Conservation (phyloP, 2,329 filamentous ascomycete genomes). For the Pyrenophora graminea region DNA sequence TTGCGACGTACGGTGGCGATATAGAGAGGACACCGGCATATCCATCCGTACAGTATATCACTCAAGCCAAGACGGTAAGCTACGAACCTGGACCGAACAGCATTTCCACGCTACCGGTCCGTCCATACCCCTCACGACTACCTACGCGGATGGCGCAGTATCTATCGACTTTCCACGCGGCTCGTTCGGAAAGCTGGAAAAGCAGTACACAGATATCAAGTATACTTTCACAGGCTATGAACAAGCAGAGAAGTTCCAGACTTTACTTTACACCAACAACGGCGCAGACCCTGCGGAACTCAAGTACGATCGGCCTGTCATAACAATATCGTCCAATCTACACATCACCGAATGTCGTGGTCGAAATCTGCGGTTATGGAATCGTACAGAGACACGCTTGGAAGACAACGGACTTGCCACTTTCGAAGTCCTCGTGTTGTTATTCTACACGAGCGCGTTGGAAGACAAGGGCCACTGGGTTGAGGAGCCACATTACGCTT, state of each 20-base stretch:
- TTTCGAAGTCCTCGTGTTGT: constrained; percentile 28
- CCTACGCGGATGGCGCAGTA: constrained; percentile 29
- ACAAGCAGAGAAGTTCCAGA: constrained; percentile 31
- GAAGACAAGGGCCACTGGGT: constrained; percentile 41
- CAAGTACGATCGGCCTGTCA: constrained; percentile 32
- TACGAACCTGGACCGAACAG: constrained; percentile 30
- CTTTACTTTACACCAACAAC: constrained; percentile 42
- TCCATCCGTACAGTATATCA: constrained; percentile 30
- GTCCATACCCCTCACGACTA: constrained; percentile 38
- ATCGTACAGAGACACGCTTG: constrained; percentile 24
- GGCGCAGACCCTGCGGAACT: constrained; percentile 31
- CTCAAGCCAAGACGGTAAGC: constrained; percentile 25
- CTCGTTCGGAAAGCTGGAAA: constrained; percentile 34
- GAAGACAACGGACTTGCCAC: constrained; percentile 17
- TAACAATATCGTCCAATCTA: constrained; percentile 32
- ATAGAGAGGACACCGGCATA: constrained; percentile 35
- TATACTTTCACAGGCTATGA: constrained; percentile 29
- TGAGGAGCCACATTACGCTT: constrained; percentile 40
- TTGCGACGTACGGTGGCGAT: constrained; percentile 37
- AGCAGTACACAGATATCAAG: constrained; percentile 35
- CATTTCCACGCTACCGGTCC: constrained; percentile 38
- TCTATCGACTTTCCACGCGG: constrained; percentile 38
- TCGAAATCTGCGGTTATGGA: constrained; percentile 38
- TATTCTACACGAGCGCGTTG: constrained; percentile 39
- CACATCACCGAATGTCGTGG: constrained; percentile 37